Evolutionary conservation across 768 basidiomycete genomes (phyloP).

Genomic region (Naematelia encephala): DNA sequence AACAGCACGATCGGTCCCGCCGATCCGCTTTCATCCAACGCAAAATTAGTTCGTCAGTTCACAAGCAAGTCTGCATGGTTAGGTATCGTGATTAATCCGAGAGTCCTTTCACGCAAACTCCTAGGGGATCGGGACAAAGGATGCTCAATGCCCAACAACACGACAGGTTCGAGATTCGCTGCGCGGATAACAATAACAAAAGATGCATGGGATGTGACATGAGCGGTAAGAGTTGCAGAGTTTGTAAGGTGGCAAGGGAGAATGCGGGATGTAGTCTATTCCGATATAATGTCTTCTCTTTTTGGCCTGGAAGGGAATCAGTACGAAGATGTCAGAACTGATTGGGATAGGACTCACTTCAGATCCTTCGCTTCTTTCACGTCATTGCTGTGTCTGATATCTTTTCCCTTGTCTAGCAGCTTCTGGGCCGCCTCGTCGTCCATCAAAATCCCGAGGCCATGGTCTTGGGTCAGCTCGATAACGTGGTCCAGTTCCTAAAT

Average conservation of each 20-base stretch:
- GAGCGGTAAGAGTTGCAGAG: not conserved
- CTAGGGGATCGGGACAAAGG: slow-evolving; percentile 1
- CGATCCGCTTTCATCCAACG: not conserved
- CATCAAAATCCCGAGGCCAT: slow-evolving; percentile 77
- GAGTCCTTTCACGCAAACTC: slow-evolving; percentile 4
- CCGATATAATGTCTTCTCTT: slow-evolving; percentile 87
- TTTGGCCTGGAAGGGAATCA: slow-evolving; percentile 59
- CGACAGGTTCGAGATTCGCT: not conserved
- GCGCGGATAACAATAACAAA: slow-evolving; percentile 3
- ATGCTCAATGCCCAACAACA: not conserved
- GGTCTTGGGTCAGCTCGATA: slow-evolving; percentile 78
- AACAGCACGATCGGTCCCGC: not conserved
- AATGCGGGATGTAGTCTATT: slow-evolving; percentile 22
- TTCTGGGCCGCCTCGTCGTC: slow-evolving; percentile 75
- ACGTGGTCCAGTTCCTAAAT: slow-evolving; percentile 73
- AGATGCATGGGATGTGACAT: slow-evolving; percentile 1
- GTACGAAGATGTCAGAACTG: not conserved
- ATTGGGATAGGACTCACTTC: slow-evolving; percentile 22
- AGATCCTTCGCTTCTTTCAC: slow-evolving; percentile 78
- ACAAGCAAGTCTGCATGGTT: not conserved
- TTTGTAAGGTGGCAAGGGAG: not conserved
- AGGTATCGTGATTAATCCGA: not conserved
- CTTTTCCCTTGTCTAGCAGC: slow-evolving; percentile 58
- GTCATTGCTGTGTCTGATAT: slow-evolving; percentile 56
- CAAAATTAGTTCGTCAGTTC: slow-evolving; percentile 1